Evolutionary conservation across 225 moss, liverwort and hornwort genomes (phyloP), one percentile per base, ranked within the genome.

Genomic region (Rhytidiadelphus loreus): DNA sequence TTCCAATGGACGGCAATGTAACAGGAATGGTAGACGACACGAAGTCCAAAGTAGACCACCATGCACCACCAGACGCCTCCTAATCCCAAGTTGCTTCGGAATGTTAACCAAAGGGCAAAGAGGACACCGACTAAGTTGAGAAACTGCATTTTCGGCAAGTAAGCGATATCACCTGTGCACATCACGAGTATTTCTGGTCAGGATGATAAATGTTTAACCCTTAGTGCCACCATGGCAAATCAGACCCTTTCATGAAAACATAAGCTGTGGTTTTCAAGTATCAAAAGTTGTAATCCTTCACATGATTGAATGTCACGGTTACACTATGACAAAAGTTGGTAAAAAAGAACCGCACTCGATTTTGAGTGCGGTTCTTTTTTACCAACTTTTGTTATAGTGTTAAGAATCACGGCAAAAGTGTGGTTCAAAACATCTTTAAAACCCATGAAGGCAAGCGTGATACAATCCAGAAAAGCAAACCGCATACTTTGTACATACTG

Each of bases 61-160:
- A 96, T 90, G 88, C 93, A 92, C 95, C 97, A 97, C 96, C 96
- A 97, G 63, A 96, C 92, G 88, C 97, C 97, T 83, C 91, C 83
- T 22, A 96, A 89, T 86, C 97, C 96, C 94, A 90, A 92, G 48
- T 92, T 93, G 29, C 88, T 71, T 80, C 53, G 91, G 80, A 95
- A 90, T 44, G 94, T 92, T 69, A 93, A 66, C 92, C 92, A 93
- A 35, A 96, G 90, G 7, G 88, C 92, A 20, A 90, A 30, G 41
- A 97, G 88, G 35, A 95, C 92, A 43, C 91, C 92, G 68, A 65
- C 92, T 33, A 95, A 57, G 74, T 90, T 93, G 87, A 97, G 62
- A 74, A 94, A 53, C 85, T 97, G 97, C 97, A 96, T 94, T 73
- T 93, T 94, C 80, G 92, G 91, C 77, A 97, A 90, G 74, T 96